Evolutionary conservation across 176 grass and related monocot genomes (phyloP).

Genomic region (Juncus effusus): DNA sequence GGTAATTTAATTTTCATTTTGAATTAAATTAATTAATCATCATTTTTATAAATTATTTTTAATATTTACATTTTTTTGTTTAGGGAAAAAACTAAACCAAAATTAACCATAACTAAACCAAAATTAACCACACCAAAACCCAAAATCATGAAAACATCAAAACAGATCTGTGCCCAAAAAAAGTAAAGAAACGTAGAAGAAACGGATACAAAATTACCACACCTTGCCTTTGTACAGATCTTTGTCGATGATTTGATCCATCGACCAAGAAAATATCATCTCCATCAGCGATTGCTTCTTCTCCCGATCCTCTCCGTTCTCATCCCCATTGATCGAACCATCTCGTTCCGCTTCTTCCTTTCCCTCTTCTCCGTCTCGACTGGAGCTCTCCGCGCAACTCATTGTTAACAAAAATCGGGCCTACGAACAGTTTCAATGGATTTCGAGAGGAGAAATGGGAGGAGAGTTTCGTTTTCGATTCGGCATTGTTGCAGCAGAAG

Average conservation of each 20-base stretch:
- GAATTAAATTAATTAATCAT: too few species aligned
- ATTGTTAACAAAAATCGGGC: slow-evolving; percentile 1
- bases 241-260: slow-evolving; percentile 53
- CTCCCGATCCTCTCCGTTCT: slow-evolving; percentile 4
- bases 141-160: neutral
- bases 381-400: slow-evolving; percentile 4
- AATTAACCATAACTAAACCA: too few species aligned
- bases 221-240: slow-evolving; percentile 64
- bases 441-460: neutral
- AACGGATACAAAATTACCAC: neutral
- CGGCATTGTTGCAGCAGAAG: neutral
- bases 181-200: neutral
- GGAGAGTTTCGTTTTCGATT: neutral
- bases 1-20: neutral
- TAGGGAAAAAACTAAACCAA: slow-evolving; percentile 2
- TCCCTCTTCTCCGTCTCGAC: slow-evolving; percentile 24
- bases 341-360: slow-evolving; percentile 21
- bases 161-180: neutral
- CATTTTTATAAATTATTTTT: too few species aligned
- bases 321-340: slow-evolving; percentile 22
- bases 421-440: neutral
- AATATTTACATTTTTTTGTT: neutral
- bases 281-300: slow-evolving; percentile 35
- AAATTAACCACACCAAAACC: neutral
- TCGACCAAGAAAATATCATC: slow-evolving; percentile 57